phyloP scores from a whole-genome alignment of 192 early-diverging fungal species.

The Podila verticillata region DNA sequence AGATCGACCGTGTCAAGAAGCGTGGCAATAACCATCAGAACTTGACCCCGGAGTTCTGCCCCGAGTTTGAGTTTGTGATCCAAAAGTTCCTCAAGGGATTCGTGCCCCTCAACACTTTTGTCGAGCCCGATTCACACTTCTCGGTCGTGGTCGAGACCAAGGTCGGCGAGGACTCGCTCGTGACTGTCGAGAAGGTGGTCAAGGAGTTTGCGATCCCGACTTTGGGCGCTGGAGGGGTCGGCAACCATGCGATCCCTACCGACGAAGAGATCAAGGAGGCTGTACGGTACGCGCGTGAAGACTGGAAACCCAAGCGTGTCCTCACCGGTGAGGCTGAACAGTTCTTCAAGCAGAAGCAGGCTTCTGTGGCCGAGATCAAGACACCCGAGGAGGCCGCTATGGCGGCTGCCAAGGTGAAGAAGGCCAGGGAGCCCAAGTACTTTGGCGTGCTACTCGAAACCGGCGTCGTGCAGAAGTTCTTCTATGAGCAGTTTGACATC shows the following conservation, averaged over 20 bases:
- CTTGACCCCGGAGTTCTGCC: conserved; percentile 73
- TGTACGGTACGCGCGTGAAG: conserved; percentile 53
- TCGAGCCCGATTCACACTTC: conserved; percentile 60
- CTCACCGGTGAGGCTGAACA: conserved; percentile 24
- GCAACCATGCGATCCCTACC: conserved; percentile 55
- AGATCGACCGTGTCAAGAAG: conserved; percentile 61
- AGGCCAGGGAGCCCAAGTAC: conserved; percentile 29
- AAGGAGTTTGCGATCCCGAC: conserved; percentile 52
- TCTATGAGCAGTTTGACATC: conserved; percentile 40
- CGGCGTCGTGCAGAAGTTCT: conserved; percentile 21
- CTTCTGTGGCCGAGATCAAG: not conserved
- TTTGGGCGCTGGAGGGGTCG: conserved; percentile 33
- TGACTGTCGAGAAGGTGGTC: conserved; percentile 55
- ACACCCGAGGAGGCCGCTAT: not conserved
- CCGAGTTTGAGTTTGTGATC: conserved; percentile 68
- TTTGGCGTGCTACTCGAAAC: conserved; percentile 16
- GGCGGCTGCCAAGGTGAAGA: not conserved
- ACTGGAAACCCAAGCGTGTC: conserved; percentile 40
- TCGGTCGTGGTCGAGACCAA: conserved; percentile 68
- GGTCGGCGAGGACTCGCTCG: conserved; percentile 55
- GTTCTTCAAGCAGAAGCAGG: conserved; percentile 8
- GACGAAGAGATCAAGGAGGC: conserved; percentile 64
- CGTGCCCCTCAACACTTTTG: conserved; percentile 62
- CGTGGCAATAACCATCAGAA: conserved; percentile 87
- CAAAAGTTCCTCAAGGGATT: conserved; percentile 60